phyloP scores from a whole-genome alignment of 805 yeast genomes.

The Pichia phayaonensis region DNA sequence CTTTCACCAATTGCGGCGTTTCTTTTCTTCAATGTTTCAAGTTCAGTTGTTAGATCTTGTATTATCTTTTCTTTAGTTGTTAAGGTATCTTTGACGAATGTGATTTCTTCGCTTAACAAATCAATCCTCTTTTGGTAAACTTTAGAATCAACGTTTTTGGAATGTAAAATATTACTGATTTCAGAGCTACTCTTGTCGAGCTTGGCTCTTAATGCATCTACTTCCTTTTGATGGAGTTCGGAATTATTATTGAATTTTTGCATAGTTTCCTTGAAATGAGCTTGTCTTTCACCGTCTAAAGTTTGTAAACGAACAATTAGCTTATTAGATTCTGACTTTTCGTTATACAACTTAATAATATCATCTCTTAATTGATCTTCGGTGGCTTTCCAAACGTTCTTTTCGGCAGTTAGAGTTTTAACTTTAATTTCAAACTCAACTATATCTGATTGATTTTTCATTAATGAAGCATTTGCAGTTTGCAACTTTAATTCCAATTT shows the following conservation, averaged over 20 bases:
- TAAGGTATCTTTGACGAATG: conserved; percentile 35
- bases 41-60: conserved; percentile 33
- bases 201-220: conserved; percentile 37
- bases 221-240: conserved; percentile 40
- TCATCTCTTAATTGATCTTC: conserved; percentile 48
- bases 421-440: conserved; percentile 39
- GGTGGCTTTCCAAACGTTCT: conserved; percentile 38
- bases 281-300: conserved; percentile 53
- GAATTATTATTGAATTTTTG: conserved; percentile 42
- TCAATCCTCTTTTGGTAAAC: conserved; percentile 57
- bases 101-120: conserved; percentile 39
- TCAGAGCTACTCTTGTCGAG: conserved; percentile 44
- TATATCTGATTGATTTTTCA: conserved; percentile 41
- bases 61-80: conserved; percentile 32
- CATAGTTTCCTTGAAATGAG: conserved; percentile 41
- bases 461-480: conserved; percentile 44
- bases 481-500: conserved; percentile 44
- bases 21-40: conserved; percentile 29
- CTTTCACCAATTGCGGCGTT: conserved; percentile 22
- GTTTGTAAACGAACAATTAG: conserved; percentile 55
- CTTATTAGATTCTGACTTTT: conserved; percentile 50
- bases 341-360: conserved; percentile 44
- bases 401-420: conserved; percentile 47
- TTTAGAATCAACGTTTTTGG: conserved; percentile 48
- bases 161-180: conserved; percentile 40